Conservation (phyloP, 805 yeast genomes). For the Maudiozyma turicensis region DNA sequence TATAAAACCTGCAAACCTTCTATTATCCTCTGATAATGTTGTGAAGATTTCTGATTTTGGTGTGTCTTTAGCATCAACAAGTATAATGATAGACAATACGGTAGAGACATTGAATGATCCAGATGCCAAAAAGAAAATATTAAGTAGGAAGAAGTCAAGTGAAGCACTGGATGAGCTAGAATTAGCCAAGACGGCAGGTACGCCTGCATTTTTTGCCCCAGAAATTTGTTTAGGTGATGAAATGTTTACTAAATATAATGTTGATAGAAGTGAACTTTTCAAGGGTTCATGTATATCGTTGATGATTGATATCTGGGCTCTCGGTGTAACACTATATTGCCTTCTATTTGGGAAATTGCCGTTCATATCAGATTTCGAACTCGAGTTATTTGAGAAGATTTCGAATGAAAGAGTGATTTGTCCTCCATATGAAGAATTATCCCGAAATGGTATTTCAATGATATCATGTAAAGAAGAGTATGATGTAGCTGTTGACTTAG, state of each 20-base stretch:
- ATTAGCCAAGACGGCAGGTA: constrained; percentile 92
- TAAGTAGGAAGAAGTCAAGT: background rate
- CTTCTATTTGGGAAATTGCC: constrained; percentile 85
- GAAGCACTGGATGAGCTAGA: constrained; percentile 53
- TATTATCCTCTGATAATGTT: constrained; percentile 56
- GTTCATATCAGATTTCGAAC: constrained; percentile 73
- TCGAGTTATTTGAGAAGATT: constrained; percentile 64
- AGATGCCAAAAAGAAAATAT: background rate
- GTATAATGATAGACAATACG: constrained; percentile 6
- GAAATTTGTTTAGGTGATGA: constrained; percentile 64
- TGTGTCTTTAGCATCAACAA: constrained; percentile 50
- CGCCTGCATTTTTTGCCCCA: constrained; percentile 95
- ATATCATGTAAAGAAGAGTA: constrained; percentile 37
- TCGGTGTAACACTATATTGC: constrained; percentile 87
- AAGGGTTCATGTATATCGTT: constrained; percentile 52
- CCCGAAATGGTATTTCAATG: constrained; percentile 26
- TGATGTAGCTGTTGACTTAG: constrained; percentile 42
- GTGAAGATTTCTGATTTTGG: constrained; percentile 96
- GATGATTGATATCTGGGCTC: constrained; percentile 96
- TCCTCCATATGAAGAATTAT: constrained; percentile 36
- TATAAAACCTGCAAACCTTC: constrained; percentile 87
- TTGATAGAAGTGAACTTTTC: constrained; percentile 18
- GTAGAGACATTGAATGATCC: constrained; percentile 1
- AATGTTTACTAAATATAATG: constrained; percentile 17
- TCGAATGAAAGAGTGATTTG: constrained; percentile 49